Percentiles rank a stretch among this genome's conserved stretches.
Evolutionary conservation across 768 basidiomycete genomes (phyloP).

Genomic region (Phylloporus arenicola): DNA sequence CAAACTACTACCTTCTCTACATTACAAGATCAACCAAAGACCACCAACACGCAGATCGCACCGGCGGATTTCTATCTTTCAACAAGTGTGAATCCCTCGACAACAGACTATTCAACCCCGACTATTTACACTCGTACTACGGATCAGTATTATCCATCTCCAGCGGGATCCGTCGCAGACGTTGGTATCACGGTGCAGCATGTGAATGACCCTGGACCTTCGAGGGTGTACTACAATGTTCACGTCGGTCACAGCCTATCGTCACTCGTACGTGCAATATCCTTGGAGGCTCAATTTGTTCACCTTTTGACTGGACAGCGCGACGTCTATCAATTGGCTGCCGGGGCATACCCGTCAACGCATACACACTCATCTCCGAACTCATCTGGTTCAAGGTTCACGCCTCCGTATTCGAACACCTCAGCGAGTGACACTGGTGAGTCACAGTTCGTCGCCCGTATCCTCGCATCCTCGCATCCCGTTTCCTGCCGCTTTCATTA

Average conservation of each 20-base stretch:
- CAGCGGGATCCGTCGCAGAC: background rate
- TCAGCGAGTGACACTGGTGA: constrained; percentile 26
- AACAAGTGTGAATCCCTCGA: background rate
- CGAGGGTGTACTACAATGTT: constrained; percentile 8
- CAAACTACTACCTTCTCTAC: background rate
- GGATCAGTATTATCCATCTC: constrained; percentile 4
- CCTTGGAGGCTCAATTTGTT: background rate
- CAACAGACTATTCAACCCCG: background rate
- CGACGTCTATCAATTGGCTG: background rate
- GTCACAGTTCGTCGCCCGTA: constrained; percentile 1
- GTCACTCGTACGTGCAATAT: constrained; percentile 21
- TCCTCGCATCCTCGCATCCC: background rate
- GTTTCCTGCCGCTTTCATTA: background rate
- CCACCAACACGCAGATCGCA: background rate
- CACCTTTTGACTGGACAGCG: constrained; percentile 10
- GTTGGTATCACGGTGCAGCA: constrained; percentile 18
- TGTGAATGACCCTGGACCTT: constrained; percentile 6
- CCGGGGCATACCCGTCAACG: constrained; percentile 4
- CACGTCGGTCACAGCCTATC: constrained; percentile 18
- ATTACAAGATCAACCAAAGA: background rate
- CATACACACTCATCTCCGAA: constrained; percentile 17
- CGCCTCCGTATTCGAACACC: constrained; percentile 23
- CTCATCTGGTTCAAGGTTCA: constrained; percentile 16
- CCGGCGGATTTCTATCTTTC: constrained; percentile 3
- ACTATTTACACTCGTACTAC: constrained; percentile 3